Base-by-base conservation (phyloP, 148 eudicot species). In the Spergularia marina region DNA sequence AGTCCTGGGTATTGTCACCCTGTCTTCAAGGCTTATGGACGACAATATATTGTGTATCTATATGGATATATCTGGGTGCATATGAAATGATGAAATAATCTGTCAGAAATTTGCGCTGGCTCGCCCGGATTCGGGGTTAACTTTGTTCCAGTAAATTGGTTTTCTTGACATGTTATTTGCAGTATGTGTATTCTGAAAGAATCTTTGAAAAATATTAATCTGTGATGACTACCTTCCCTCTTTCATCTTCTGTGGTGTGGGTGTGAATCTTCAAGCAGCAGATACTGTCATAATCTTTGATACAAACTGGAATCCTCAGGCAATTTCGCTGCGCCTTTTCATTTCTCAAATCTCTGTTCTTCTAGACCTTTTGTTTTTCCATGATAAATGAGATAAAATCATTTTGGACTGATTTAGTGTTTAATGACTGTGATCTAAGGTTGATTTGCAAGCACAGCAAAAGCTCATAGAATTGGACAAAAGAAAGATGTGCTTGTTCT, bases 251-350 rank as follows among this genome's bases (percentile, higher is more conserved):
- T 80, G 39, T 72, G 99, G 99, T 70, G 99, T 96, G 78, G 98
- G 99, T 53, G 98, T 96, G 74, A 92, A 96, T 84, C 99, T 96
- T 82, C 99, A 96, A 85, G 99, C 98, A 78, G 99, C 99, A 61
- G 99, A 96, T 84, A 96, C 98, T 14, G 99, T 96, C 70, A 96
- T 96, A 83, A 92, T 96, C 74, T 96, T 96, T 79, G 99, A 96
- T 78, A 96, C 99, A 10, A 98, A 96, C 80, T 96, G 99, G 99
- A 96, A 92, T 85, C 99, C 99, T 64, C 99, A 96, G 98, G 99
- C 79, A 87, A 73, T 67, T 68, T 8, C 0, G 25, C 58, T 71
- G 10, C 21, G 59, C 56, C 16, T 57, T n/a, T 4, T 20, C 15
- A 14, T 6, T 51, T 12, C 23, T 12, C 41, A 41, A 17, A 9